Conservation (phyloP, 352 stramenopile genomes). For the Pythium vanterpoolii region DNA sequence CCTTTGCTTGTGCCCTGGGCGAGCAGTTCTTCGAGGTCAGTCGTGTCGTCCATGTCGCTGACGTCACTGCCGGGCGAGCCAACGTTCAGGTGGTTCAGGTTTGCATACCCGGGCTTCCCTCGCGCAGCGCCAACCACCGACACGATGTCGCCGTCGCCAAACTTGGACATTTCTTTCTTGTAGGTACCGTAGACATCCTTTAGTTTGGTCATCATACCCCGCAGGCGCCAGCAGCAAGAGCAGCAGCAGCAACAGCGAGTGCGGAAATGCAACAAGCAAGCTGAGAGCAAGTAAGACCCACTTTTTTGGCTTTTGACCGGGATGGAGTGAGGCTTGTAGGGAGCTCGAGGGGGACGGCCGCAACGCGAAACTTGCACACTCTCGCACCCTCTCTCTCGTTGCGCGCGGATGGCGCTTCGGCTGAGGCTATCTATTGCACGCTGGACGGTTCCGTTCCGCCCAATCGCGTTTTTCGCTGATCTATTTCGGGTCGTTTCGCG, state of each 20-base stretch:
- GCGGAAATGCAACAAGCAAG: slow-evolving; percentile 13
- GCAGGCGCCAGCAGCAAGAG: slow-evolving; percentile 39
- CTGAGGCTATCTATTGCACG: slow-evolving; percentile 5
- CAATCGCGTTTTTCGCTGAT: neutral
- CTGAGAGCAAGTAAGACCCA: slow-evolving; percentile 21
- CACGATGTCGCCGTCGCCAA: slow-evolving; percentile 65
- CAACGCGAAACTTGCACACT: slow-evolving; percentile 2
- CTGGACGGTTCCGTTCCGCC: neutral
- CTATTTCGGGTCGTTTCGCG: neutral
- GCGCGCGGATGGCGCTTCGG: neutral
- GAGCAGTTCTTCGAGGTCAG: slow-evolving; percentile 76
- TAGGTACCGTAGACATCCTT: slow-evolving; percentile 77
- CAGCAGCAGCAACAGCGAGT: slow-evolving; percentile 17
- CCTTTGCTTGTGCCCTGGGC: slow-evolving; percentile 68
- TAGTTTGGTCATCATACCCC: slow-evolving; percentile 51
- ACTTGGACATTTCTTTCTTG: slow-evolving; percentile 82
- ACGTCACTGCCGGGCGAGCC: slow-evolving; percentile 71
- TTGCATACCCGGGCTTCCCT: slow-evolving; percentile 74
- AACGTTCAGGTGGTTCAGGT: slow-evolving; percentile 80
- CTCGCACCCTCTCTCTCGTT: neutral
- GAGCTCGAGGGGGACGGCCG: neutral
- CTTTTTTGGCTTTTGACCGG: slow-evolving; percentile 15
- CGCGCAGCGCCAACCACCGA: slow-evolving; percentile 46
- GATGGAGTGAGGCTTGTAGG: neutral
- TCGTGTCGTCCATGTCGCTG: slow-evolving; percentile 78